phyloP scores from a whole-genome alignment of 352 stramenopile species.

The Phytophthora citricola region DNA sequence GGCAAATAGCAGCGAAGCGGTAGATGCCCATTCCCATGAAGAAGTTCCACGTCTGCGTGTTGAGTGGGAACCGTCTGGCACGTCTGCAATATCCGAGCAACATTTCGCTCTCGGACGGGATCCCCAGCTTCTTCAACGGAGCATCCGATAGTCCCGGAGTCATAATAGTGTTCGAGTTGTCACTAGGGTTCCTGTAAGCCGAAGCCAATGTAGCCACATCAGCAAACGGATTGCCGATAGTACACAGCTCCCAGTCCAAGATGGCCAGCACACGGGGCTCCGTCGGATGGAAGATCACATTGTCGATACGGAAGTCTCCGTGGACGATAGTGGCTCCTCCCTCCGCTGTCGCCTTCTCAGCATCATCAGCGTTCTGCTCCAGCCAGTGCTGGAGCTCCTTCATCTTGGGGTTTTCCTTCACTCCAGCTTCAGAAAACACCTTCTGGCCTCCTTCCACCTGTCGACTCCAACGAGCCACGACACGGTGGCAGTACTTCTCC shows the following conservation, averaged over 20 bases:
- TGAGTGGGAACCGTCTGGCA: conserved; percentile 56
- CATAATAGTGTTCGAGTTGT: conserved; percentile 58
- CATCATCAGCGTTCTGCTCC: conserved; percentile 49
- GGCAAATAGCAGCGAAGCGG: conserved; percentile 80
- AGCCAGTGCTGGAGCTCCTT: conserved; percentile 66
- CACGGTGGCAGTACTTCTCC: conserved; percentile 76
- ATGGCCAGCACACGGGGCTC: conserved; percentile 84
- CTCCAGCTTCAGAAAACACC: conserved; percentile 53
- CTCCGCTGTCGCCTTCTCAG: conserved; percentile 51
- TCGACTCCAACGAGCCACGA: conserved; percentile 74
- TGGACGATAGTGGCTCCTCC: conserved; percentile 68
- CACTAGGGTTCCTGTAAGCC: conserved; percentile 53
- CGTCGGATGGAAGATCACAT: conserved; percentile 88
- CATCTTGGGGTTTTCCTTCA: conserved; percentile 70
- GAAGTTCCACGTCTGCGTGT: conserved; percentile 70
- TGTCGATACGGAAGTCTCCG: conserved; percentile 90
- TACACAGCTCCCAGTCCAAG: conserved; percentile 90
- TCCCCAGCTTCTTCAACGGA: conserved; percentile 61
- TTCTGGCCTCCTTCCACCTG: conserved; percentile 62
- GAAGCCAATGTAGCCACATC: conserved; percentile 80
- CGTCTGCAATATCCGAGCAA: conserved; percentile 69
- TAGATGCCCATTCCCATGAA: conserved; percentile 79
- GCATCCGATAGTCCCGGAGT: conserved; percentile 54
- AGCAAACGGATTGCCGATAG: conserved; percentile 84
- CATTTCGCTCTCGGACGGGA: conserved; percentile 67